Evolutionary conservation across 2,329 filamentous ascomycete species (phyloP).

Genomic region (Pezicula rhizophila): DNA sequence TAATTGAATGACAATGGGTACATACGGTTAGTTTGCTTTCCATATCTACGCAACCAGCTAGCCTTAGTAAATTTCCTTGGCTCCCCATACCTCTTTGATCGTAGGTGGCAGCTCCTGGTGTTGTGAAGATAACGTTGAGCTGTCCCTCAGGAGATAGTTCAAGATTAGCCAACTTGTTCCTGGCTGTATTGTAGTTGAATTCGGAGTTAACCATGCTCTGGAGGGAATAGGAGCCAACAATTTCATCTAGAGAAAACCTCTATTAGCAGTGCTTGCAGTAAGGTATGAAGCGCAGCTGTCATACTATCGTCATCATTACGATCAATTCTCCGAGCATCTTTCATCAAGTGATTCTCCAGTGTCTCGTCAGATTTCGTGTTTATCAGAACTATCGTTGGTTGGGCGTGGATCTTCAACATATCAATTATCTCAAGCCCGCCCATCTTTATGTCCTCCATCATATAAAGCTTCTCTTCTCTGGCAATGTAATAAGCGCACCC

Average conservation of each 20-base stretch:
- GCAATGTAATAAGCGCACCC: constrained; percentile 82
- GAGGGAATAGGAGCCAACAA: constrained; percentile 42
- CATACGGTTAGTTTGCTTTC: constrained; percentile 65
- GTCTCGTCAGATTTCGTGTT: constrained; percentile 26
- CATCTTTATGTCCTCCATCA: constrained; percentile 70
- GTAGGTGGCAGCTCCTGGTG: constrained; percentile 43
- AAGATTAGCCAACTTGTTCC: constrained; percentile 57
- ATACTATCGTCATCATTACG: constrained; percentile 19
- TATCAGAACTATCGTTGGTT: constrained; percentile 51
- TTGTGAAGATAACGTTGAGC: constrained; percentile 52
- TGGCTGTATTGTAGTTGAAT: constrained; percentile 63
- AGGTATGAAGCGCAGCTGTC: constrained; percentile 4
- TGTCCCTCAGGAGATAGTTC: constrained; percentile 36
- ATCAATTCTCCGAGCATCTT: constrained; percentile 22
- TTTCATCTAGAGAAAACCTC: constrained; percentile 24
- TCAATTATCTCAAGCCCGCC: constrained; percentile 66
- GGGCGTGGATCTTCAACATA: constrained; percentile 46
- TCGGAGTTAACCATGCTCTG: constrained; percentile 66
- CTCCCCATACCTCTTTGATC: constrained; percentile 41
- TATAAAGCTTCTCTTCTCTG: constrained; percentile 60
- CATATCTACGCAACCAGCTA: constrained; percentile 67
- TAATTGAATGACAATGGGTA: not conserved
- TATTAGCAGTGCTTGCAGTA: not conserved
- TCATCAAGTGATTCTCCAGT: constrained; percentile 25
- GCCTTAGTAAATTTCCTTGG: constrained; percentile 59